These are phyloP conservation scores for Colletotrichum trifolii DNA, from an alignment of 2,329 filamentous ascomycete species.

Conservation along the genomic window DNA sequence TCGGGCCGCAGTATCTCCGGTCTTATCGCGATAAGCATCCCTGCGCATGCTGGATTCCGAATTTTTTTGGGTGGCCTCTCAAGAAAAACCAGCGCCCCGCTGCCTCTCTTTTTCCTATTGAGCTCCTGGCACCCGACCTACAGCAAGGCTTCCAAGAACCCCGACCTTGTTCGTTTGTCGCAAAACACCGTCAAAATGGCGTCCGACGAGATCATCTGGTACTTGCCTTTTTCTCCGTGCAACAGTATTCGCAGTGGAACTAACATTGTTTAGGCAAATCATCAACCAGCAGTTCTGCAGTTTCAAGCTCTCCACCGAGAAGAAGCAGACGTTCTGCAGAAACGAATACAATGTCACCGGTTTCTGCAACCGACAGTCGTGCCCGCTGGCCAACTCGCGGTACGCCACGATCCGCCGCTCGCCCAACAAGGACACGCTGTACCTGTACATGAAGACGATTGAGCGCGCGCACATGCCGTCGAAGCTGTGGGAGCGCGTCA, in stretches of 20 bases:
- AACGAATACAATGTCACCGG: conserved; percentile 92
- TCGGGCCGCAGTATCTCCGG: conserved; percentile 28
- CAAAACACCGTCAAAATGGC: conserved; percentile 67
- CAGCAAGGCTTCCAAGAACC: conserved; percentile 15
- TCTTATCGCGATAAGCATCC: conserved; percentile 35
- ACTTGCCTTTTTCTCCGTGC: too few species aligned
- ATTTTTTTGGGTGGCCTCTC: conserved; percentile 29
- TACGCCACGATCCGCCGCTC: conserved; percentile 93
- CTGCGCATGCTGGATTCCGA: conserved; percentile 22
- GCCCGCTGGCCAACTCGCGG: conserved; percentile 88
- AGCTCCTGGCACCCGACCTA: conserved; percentile 27
- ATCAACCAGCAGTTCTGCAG: conserved; percentile 96
- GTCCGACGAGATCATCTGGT: conserved; percentile 94
- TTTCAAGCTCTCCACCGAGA: conserved; percentile 91
- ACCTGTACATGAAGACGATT: conserved; percentile 96
- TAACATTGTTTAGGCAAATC: conserved; percentile 68
- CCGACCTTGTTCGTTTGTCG: conserved; percentile 8
- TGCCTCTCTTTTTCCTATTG: conserved; percentile 30
- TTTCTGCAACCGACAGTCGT: conserved; percentile 87
- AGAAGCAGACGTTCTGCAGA: conserved; percentile 92
- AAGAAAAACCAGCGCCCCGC: conserved; percentile 36
- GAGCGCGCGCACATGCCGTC: conserved; percentile 89
- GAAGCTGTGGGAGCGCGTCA: conserved; percentile 95
- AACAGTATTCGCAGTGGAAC: not conserved
- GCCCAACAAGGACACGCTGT: conserved; percentile 83